Base-by-base conservation (phyloP, 2,329 filamentous ascomycete genomes). In the Hymenoscyphus repandus region DNA sequence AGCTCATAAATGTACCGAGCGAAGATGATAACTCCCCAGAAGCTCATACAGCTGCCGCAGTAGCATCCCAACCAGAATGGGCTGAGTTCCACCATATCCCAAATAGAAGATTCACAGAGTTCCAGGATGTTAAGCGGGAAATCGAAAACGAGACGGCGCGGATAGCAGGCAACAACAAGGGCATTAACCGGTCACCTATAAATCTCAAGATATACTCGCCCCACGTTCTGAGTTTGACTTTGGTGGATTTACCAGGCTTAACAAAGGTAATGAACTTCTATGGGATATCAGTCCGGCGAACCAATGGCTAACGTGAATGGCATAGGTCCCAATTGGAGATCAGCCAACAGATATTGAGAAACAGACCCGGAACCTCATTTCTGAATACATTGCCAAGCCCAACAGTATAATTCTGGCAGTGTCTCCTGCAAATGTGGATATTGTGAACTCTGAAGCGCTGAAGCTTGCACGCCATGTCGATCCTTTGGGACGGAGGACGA, bases 191-290 rank as follows among this genome's bases (percentile, higher is more conserved):
- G 57, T 89, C 95, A 68, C 90, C 93, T 53, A 99, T 99, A 70
- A 97, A 99, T 72, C 80, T 99, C 60, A 97, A 97, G 69, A 93
- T 99, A 57, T 99, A 96, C 74, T 97, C 93, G 41, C 91, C 93
- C 20, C 87, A 96, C 69, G 93, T 99, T 53, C 80, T 99, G 54
- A 99, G 95, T 71, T 76, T 99, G 71, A 99, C 93, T 2, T 76
- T 99, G 63, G 93, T 99, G 54, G 93, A 99, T 77, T 72, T 99
- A 65, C 93, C 93, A 3, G 93, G 93, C 62, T 74, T 99, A 67
- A 99, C 93, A 64, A 97, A 99, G 79, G 87, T 90, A 69, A 47
- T 1, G 17, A 20, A 5, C 34, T n/a, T 20, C 13, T 47, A 9
- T 46, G 31, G 15, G 32, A 18, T 30, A 31, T 12, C 2, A 39